Base-by-base conservation (phyloP, 164 flowering plant species). In the Vitis vinifera region DNA sequence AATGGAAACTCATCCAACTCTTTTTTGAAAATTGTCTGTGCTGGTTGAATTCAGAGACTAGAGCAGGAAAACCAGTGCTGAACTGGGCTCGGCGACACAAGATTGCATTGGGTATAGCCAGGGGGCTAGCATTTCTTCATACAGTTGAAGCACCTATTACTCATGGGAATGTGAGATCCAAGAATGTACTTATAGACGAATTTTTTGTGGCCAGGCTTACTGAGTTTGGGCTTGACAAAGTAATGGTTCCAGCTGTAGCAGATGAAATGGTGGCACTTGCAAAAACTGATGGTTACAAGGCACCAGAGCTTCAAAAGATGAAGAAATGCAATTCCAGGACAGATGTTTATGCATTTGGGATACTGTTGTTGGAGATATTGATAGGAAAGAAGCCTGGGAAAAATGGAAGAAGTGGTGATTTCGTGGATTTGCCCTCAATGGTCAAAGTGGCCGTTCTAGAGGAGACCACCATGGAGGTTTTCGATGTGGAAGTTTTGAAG, bases 51-150 rank as follows among this genome's bases (percentile, higher is more conserved):
- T 44, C 97, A 95, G 99, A 95, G 66, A 78, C 89, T 51, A 87
- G 81, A 69, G 84, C 80, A 10, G 99, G 99, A 55, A 91, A 84
- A 73, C 93, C 97, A 30, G 81, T 79, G 72, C 77, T 95, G 80
- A 93, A 86, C 77, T 95, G 99, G 99, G 91, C 97, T 62, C 73
- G 98, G 30, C 73, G 98, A 50, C 99, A 95, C 91, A 95, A 89
- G 86, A 87, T 95, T 69, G 97, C 91, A 3, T 66, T 91, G 60
- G 91, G 88, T 23, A 79, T 95, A 63, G 98, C 98, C 44, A 79
- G 90, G 76, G 99, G 97, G 59, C 88, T 95, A 53, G 93, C 97
- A 17, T 77, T 87, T 77, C 93, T 95, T 65, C 99, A 95, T 63
- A 79, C 87, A 47, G 86, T 83, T n/a, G 99, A 93, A 73, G 59